A percentile compares a stretch with the other conserved stretches of the same genome.
Conservation (phyloP, 306 rosid genomes). For the Senna tora region DNA sequence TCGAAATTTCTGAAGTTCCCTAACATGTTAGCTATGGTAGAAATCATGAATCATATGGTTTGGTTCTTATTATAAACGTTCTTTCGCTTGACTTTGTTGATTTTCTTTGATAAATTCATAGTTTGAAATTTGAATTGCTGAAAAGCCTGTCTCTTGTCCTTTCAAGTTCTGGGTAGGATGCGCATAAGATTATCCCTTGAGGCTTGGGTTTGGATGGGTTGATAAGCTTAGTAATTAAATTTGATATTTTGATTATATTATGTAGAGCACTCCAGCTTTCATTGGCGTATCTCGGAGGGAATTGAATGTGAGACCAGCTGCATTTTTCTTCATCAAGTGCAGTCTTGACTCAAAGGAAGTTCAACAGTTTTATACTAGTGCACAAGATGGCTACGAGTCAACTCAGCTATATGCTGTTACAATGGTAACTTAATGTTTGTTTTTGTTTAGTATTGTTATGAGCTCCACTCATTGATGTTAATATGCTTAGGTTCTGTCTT, state of each 20-base stretch:
- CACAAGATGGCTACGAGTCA: slow-evolving; percentile 93
- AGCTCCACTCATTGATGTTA: slow-evolving; percentile 33
- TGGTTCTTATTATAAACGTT: slow-evolving; percentile 19
- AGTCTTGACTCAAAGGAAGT: slow-evolving; percentile 70
- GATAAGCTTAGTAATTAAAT: slow-evolving; percentile 29
- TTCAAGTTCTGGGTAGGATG: slow-evolving; percentile 19
- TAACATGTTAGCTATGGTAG: slow-evolving; percentile 4
- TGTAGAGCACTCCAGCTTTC: slow-evolving; percentile 66
- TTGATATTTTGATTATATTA: slow-evolving; percentile 37
- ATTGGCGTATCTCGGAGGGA: slow-evolving; percentile 81
- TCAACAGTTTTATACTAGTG: slow-evolving; percentile 65
- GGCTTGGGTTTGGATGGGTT: slow-evolving; percentile 1
- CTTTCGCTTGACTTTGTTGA: neutral
- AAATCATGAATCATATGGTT: slow-evolving; percentile 13
- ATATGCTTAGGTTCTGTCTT: no score
- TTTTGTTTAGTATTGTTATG: slow-evolving; percentile 3
- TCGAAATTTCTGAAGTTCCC: slow-evolving; percentile 5
- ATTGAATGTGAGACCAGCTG: slow-evolving; percentile 78
- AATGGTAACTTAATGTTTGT: slow-evolving; percentile 54
- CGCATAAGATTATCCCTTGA: neutral
- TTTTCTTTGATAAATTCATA: slow-evolving; percentile 10
- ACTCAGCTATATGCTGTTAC: slow-evolving; percentile 79
- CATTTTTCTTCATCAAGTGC: slow-evolving; percentile 89
- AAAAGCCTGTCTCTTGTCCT: neutral
- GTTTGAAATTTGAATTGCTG: slow-evolving; percentile 8